Evolutionary conservation across 2,329 filamentous ascomycete species (phyloP), one percentile per base, ranked within the genome.

Genomic region (Raffaelea albimanens): DNA sequence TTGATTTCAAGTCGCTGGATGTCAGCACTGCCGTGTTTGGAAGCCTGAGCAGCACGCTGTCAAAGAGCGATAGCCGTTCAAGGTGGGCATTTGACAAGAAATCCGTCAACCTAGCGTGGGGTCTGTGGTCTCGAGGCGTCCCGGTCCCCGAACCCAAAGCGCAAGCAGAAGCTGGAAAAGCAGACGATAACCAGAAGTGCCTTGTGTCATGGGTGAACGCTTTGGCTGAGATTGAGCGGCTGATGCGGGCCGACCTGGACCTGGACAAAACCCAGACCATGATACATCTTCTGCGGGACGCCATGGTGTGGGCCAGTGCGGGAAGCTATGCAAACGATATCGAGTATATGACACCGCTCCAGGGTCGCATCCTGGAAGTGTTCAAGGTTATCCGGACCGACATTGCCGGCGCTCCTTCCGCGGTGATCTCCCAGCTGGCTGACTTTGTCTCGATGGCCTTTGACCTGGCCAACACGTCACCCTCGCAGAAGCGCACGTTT

Each of bases 161-260:
- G 22, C 33, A n/a, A n/a, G 21, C 3, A 18, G 18, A 1, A 36
- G 10, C 3, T 36, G 46, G n/a, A 19, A 45, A 66, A 3, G 73
- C 69, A 1, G 66, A 67, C 2, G 76, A 85, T 52, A 94, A 93
- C 55, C 87, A 95, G 59, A 82, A 83, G 48, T 89, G 87, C 11
- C 76, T 91, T n/a, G 68, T 87, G 25, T 85, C 89, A n/a, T 96
- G 95, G 66, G 77, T 93, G 1, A 75, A 82, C 20, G 76, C 85
- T 1, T 76, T 93, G 38, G 72, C 80, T 48, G 83, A 93, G 56
- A 73, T 97, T 1, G 95, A 95, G 58, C 76, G 80, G 1, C 74
- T 96, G 5, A 78, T 88, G 43, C 74, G 83, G 49, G 66, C 71
- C 8, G 75, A 79, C 16, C 67, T 95, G 19, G 75, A 75, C 10